Evolutionary conservation across 768 basidiomycete genomes (phyloP), one percentile per base, ranked within the genome.

Genomic region (Suillus weaverae): DNA sequence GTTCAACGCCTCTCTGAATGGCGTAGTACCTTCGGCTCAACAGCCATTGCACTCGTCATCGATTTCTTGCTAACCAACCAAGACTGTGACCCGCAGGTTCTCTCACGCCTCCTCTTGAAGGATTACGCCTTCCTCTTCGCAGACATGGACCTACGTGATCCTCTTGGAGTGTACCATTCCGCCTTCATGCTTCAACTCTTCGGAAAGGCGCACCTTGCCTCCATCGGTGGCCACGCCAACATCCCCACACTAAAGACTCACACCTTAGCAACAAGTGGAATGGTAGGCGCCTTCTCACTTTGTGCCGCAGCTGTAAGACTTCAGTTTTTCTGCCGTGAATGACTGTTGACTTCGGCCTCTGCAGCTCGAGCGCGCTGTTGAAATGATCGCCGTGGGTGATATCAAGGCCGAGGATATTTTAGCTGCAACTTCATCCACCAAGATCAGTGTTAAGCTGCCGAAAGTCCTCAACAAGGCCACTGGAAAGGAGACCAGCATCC

Each of bases 1-100:
- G 18, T 43, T 16, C 60, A 61, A 60, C 14, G 48, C 7, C 60
- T 65, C 9, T 48, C 57, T 26, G 38, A 61, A 26, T 65, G 64
- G 64, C 53, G 11, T 11, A 62, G 59, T 43, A 48, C 46, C 32
- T 41, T 62, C 13, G 51, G 64, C 35, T 62, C 60, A 22, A 43
- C 61, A 18, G 61, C 64, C 22, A 54, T 62, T 46, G 64, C 61
- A 18, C 35, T 36, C 9, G 9, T 36, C 35, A 36, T 36, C 4
- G 35, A 62, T 20, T 65, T 65, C 35, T 44, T 55, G 43, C 16
- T 33, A 3, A 26, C 35, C 7, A 9, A 32, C 6, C 20, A 13
- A 4, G 53, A 62, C 5, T 22, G 36, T 6, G 61, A 55, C 39
- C n/a, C 53, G 30, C 7, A 30, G 35, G 36, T 56, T 7, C 55